Percentiles rank a stretch among this genome's conserved stretches.
Evolutionary conservation across 768 basidiomycete genomes (phyloP).

Genomic region (Mycena capillaripes): DNA sequence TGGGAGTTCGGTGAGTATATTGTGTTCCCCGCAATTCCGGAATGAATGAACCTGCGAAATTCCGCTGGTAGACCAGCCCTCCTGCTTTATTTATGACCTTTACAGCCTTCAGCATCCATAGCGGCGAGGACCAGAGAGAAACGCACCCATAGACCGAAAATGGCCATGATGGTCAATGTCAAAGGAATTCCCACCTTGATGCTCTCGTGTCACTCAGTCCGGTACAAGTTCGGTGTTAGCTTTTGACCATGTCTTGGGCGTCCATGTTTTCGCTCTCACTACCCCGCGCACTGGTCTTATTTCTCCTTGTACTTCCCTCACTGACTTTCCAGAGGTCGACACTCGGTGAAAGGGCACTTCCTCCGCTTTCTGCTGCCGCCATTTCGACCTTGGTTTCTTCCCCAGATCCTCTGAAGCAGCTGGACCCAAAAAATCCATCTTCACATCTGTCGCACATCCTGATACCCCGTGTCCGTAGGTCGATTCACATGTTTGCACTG

Average conservation of each 20-base stretch:
- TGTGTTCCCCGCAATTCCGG: not conserved
- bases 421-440: conserved; percentile 74
- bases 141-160: conserved; percentile 87
- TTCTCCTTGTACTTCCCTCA: conserved; percentile 46
- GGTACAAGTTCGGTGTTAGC: not conserved
- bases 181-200: conserved; percentile 12
- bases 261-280: conserved; percentile 18
- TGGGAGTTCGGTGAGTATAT: conserved; percentile 47
- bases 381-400: conserved; percentile 64
- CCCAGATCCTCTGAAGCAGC: conserved; percentile 75
- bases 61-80: conserved; percentile 93
- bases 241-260: conserved; percentile 18
- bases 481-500: conserved; percentile 14
- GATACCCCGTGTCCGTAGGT: conserved; percentile 86
- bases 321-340: conserved; percentile 52
- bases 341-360: conserved; percentile 57
- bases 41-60: conserved; percentile 80
- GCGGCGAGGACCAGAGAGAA: not conserved
- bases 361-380: conserved; percentile 63
- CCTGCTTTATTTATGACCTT: conserved; percentile 99
- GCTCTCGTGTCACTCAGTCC: not conserved
- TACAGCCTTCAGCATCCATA: conserved; percentile 29
- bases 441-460: conserved; percentile 89
- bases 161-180: conserved; percentile 67
- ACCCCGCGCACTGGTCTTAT: conserved; percentile 43